Evolutionary conservation across 129 eudicot species (phyloP).

Genomic region (Flaveria brownii): DNA sequence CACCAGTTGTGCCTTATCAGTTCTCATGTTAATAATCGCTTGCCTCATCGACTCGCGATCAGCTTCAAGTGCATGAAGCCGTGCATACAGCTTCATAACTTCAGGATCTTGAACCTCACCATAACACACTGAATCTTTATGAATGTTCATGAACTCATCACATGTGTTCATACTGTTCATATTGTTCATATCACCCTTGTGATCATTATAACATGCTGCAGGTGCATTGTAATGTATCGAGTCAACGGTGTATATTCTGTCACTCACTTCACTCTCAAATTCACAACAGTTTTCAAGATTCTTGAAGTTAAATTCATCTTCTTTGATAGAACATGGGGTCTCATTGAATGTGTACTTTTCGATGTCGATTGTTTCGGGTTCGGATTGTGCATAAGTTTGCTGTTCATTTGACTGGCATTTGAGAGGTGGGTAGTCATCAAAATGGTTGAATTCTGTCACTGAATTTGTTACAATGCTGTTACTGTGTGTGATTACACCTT

Average conservation of each 20-base stretch:
- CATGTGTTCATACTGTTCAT: slow-evolving; percentile 29
- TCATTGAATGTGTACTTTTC: slow-evolving; percentile 72
- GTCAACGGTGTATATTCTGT: slow-evolving; percentile 76
- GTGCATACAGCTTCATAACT: slow-evolving; percentile 62
- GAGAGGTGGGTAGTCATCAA: slow-evolving; percentile 68
- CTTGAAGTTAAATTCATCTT: slow-evolving; percentile 44
- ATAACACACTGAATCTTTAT: slow-evolving; percentile 45
- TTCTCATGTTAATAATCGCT: slow-evolving; percentile 71
- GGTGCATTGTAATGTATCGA: slow-evolving; percentile 54
- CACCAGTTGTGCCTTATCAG: slow-evolving; percentile 85
- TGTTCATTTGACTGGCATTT: slow-evolving; percentile 59
- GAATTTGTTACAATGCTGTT: slow-evolving; percentile 40
- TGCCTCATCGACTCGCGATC: slow-evolving; percentile 93
- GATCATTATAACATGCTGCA: slow-evolving; percentile 41
- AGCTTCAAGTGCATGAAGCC: slow-evolving; percentile 94
- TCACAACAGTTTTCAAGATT: slow-evolving; percentile 59
- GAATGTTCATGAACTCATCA: slow-evolving; percentile 48
- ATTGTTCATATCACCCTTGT: slow-evolving; percentile 44
- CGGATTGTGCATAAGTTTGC: slow-evolving; percentile 43
- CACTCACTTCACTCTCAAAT: slow-evolving; percentile 66
- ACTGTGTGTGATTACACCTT: slow-evolving; percentile 35
- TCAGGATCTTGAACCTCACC: slow-evolving; percentile 55
- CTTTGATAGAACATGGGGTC: slow-evolving; percentile 62
- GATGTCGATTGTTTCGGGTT: slow-evolving; percentile 50
- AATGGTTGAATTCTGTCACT: slow-evolving; percentile 33